Percentiles rank a stretch among this genome's conserved stretches.
phyloP scores from a whole-genome alignment of 1,284 basidiomycete species.

The Microbotryum scabiosae region DNA sequence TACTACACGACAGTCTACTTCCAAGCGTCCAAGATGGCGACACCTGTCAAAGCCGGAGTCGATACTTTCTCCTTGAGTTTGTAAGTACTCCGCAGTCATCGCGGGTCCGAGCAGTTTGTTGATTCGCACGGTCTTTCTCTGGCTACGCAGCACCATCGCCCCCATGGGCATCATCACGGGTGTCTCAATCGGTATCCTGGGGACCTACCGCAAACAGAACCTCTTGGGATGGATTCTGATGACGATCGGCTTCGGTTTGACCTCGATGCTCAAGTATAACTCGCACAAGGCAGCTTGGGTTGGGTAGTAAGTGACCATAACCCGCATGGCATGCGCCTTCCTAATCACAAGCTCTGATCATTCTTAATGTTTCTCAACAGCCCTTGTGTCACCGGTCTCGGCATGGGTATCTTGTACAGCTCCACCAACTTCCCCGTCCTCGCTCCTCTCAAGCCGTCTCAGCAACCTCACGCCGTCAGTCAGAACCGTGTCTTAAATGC shows the following conservation, averaged over 20 bases:
- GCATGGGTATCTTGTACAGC: slow-evolving; percentile 26
- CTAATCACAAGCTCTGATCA: background rate
- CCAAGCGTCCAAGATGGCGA: slow-evolving; percentile 26
- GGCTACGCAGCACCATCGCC: slow-evolving; percentile 18
- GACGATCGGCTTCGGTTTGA: slow-evolving; percentile 31
- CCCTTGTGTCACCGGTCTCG: slow-evolving; percentile 13
- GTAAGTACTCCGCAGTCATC: background rate
- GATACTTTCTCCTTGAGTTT: slow-evolving; percentile 32
- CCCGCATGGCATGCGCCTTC: background rate
- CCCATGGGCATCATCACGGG: slow-evolving; percentile 31
- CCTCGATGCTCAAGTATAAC: slow-evolving; percentile 41
- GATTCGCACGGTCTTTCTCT: background rate
- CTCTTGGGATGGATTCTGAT: slow-evolving; percentile 33
- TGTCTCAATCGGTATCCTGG: slow-evolving; percentile 33
- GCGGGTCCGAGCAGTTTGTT: background rate
- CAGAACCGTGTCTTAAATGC: background rate
- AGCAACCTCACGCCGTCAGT: slow-evolving; percentile 24
- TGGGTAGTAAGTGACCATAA: slow-evolving; percentile 1
- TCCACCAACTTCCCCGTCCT: slow-evolving; percentile 36
- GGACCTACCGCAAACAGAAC: slow-evolving; percentile 37
- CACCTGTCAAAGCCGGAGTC: slow-evolving; percentile 31
- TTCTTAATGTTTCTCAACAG: background rate
- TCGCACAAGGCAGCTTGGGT: slow-evolving; percentile 34
- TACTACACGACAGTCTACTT: slow-evolving; percentile 29
- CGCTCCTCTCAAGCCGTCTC: slow-evolving; percentile 12